Base-by-base conservation (phyloP, 2,329 filamentous ascomycete genomes). In the Fusarium multiceps region DNA sequence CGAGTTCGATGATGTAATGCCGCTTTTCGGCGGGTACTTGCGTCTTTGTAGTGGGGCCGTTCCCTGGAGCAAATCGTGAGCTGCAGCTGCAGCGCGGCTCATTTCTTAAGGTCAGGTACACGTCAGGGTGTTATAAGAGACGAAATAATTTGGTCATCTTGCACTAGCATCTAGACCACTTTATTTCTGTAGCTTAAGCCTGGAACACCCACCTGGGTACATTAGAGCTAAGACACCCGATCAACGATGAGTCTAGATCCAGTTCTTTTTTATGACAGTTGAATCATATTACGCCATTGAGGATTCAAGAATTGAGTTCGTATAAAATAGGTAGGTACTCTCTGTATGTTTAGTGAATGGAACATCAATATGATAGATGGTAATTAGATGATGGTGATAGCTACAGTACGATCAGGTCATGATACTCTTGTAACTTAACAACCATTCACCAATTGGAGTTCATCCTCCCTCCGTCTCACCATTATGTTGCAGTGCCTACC, bases 1-100 rank as follows among this genome's bases (percentile, higher is more conserved):
- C 37, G 18, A 51, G 42, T 55, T 71, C 68, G 43, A 71, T 75
- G 74, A 75, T 74, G 74, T 75, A 75, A 75, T 75, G 62, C 58
- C 68, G 62, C 43, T 51, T 55, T 50, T 30, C 50, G 18, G 55
- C 57, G 55, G 54, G 32, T 40, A 63, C 54, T 61, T 53, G 37
- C 40, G 48, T 48, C 32, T 27, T 47, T 51, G 18, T 25, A 43
- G 59, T 50, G 65, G 65, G 63, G 65, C 53, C 43, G 32, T 40
- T 68, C 63, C 51, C 56, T 62, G 55, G 55, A 43, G 57, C 10
- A 53, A 59, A 63, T 55, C 60, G 54, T 49, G 43, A 49, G 42
- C 42, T 49, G 53, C 28, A 62, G 59, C 46, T 48, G 53, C 28
- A 62, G 59, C 47, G 70, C 64, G 57, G 67, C 66, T 64, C 69